phyloP scores from a whole-genome alignment of 2,329 filamentous ascomycete species.

The Oidium heveae region DNA sequence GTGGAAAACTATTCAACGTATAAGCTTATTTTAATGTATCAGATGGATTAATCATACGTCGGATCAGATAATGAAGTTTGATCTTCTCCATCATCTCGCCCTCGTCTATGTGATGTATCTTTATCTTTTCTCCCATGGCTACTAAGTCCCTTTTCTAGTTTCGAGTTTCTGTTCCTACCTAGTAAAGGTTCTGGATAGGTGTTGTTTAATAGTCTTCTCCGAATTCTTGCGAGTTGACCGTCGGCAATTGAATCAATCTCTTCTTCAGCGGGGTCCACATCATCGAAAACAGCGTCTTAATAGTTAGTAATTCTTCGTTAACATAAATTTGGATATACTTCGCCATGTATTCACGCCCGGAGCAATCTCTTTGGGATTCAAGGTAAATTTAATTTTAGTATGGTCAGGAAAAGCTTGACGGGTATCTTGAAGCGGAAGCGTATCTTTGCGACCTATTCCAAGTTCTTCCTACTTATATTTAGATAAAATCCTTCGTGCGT shows the following conservation, averaged over 20 bases:
- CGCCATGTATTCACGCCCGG: constrained; percentile 5
- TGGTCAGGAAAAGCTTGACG: background rate
- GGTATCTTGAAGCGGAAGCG: constrained; percentile 9
- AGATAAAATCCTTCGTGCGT: background rate
- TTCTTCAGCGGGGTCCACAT: constrained; percentile 5
- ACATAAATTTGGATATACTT: constrained; percentile 4
- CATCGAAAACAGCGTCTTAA: constrained; percentile 7
- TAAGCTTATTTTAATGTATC: too few relatives aligned
- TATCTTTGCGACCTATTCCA: constrained; percentile 9
- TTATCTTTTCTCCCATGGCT: background rate
- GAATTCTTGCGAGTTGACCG: constrained; percentile 10
- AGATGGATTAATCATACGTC: too few relatives aligned
- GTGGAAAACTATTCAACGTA: too few relatives aligned
- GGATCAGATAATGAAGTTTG: too few relatives aligned
- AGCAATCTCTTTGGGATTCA: background rate
- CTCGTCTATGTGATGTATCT: too few relatives aligned
- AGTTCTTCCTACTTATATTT: constrained; percentile 10
- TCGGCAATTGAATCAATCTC: constrained; percentile 9
- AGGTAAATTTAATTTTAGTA: background rate
- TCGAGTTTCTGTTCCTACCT: background rate
- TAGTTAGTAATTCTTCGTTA: constrained; percentile 1
- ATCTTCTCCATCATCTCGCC: too few relatives aligned
- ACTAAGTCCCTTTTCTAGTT: constrained; percentile 1
- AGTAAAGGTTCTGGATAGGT: background rate
- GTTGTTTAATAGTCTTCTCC: constrained; percentile 2